phyloP scores from a whole-genome alignment of 2,329 filamentous ascomycete species.

The Didymella segeticola region DNA sequence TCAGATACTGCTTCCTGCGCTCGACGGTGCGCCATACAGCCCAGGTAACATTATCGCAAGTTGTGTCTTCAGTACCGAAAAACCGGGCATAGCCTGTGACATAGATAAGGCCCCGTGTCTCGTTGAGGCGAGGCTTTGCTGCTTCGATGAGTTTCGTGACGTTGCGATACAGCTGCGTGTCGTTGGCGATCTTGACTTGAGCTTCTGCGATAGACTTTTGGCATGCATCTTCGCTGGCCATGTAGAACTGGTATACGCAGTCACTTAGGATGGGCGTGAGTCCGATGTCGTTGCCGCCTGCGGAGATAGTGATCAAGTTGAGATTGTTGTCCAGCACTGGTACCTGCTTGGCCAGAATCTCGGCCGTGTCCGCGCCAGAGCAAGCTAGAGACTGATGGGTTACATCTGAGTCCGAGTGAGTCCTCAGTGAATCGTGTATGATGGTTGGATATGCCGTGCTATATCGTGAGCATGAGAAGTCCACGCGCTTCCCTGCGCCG shows the following conservation, averaged over 20 bases:
- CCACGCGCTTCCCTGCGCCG: slow-evolving; percentile 33
- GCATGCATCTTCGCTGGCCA: slow-evolving; percentile 33
- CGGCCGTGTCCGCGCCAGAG: slow-evolving; percentile 35
- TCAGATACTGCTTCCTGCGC: slow-evolving; percentile 36
- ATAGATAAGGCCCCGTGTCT: slow-evolving; percentile 33
- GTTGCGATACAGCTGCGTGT: slow-evolving; percentile 28
- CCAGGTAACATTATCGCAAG: slow-evolving; percentile 42
- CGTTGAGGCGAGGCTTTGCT: slow-evolving; percentile 30
- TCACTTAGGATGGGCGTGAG: slow-evolving; percentile 36
- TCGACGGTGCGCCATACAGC: slow-evolving; percentile 35
- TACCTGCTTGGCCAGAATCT: slow-evolving; percentile 36
- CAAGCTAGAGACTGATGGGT: slow-evolving; percentile 40
- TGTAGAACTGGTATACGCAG: slow-evolving; percentile 43
- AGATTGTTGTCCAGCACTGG: slow-evolving; percentile 23
- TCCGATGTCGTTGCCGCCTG: slow-evolving; percentile 43
- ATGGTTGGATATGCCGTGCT: slow-evolving; percentile 36
- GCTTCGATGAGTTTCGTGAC: slow-evolving; percentile 29
- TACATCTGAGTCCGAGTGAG: slow-evolving; percentile 7
- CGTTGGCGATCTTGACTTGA: slow-evolving; percentile 20
- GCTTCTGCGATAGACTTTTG: slow-evolving; percentile 31
- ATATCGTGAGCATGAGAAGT: slow-evolving; percentile 41
- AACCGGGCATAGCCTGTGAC: slow-evolving; percentile 41
- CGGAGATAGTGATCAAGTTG: slow-evolving; percentile 41
- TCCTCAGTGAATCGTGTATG: slow-evolving; percentile 27
- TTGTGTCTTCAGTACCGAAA: slow-evolving; percentile 33